Evolutionary conservation across 2,329 filamentous ascomycete genomes (phyloP).

Genomic region (Golovinomyces cichoracearum): DNA sequence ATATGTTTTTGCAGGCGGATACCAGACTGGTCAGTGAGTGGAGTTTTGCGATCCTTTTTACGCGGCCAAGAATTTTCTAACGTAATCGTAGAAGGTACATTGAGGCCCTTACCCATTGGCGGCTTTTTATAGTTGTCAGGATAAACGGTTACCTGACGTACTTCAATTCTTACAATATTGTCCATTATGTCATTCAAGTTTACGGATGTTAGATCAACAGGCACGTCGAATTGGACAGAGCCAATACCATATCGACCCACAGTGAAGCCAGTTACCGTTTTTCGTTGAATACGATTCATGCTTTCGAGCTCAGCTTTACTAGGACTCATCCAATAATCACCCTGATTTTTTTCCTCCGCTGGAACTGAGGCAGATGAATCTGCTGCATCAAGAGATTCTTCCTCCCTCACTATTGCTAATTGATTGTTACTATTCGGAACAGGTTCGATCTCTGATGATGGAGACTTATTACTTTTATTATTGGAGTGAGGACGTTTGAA

Average conservation of each 20-base stretch:
- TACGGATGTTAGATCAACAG: conserved; percentile 58
- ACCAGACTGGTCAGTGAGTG: conserved; percentile 31
- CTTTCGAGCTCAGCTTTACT: conserved; percentile 45
- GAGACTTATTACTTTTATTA: conserved; percentile 22
- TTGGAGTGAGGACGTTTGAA: conserved; percentile 25
- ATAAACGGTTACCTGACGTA: conserved; percentile 73
- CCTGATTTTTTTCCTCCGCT: conserved; percentile 21
- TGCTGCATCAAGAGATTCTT: conserved; percentile 20
- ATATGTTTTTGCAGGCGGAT: conserved; percentile 56
- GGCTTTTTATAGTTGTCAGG: conserved; percentile 50
- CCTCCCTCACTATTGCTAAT: conserved; percentile 53
- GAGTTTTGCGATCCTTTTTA: conserved; percentile 30
- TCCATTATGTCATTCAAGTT: conserved; percentile 58
- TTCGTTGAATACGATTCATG: conserved; percentile 57
- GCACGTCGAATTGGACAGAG: conserved; percentile 51
- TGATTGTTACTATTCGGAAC: conserved; percentile 38
- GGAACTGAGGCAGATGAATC: conserved; percentile 1
- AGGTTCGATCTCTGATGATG: conserved; percentile 39
- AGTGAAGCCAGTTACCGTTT: conserved; percentile 46
- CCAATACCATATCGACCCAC: conserved; percentile 68
- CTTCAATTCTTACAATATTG: conserved; percentile 47
- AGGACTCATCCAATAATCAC: conserved; percentile 71
- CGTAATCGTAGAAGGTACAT: conserved; percentile 69
- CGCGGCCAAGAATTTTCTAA: conserved; percentile 87
- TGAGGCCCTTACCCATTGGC: conserved; percentile 61